Evolutionary conservation across 176 grass and related monocot genomes (phyloP).

Genomic region (sorghum (Sorghum bicolor)): DNA sequence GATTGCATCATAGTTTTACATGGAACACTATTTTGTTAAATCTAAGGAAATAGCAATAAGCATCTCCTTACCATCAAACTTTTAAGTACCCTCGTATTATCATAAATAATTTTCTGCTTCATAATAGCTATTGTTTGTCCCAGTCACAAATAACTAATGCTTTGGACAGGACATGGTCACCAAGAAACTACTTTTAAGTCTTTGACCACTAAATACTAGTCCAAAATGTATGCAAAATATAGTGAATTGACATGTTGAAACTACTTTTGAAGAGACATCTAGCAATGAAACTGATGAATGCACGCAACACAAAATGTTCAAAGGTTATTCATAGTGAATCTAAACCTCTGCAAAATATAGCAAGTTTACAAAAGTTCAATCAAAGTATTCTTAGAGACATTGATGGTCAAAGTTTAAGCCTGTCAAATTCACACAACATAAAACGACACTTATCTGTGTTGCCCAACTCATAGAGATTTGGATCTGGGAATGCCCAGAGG

Average conservation of each 20-base stretch:
- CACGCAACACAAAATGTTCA: background rate
- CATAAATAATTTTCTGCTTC: background rate
- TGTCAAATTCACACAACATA: background rate
- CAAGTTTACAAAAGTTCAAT: background rate
- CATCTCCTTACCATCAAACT: conserved; percentile 5
- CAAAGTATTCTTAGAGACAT: background rate
- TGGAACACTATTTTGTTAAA: background rate
- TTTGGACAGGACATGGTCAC: background rate
- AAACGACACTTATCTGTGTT: background rate
- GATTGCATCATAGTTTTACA: background rate
- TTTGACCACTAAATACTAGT: background rate
- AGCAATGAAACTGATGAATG: background rate
- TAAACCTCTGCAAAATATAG: background rate
- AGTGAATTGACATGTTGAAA: background rate
- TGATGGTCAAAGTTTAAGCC: background rate
- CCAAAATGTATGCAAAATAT: background rate
- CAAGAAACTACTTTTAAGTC: background rate
- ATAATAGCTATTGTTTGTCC: background rate
- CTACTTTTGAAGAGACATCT: background rate
- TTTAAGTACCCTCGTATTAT: background rate
- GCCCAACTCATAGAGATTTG: too few relatives aligned
- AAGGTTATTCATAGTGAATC: background rate
- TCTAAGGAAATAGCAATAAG: conserved; percentile 8
- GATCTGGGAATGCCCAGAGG: too few relatives aligned
- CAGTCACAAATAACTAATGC: background rate